Base-by-base conservation (phyloP, 2,329 filamentous ascomycete genomes). In the Daldinia sp. region DNA sequence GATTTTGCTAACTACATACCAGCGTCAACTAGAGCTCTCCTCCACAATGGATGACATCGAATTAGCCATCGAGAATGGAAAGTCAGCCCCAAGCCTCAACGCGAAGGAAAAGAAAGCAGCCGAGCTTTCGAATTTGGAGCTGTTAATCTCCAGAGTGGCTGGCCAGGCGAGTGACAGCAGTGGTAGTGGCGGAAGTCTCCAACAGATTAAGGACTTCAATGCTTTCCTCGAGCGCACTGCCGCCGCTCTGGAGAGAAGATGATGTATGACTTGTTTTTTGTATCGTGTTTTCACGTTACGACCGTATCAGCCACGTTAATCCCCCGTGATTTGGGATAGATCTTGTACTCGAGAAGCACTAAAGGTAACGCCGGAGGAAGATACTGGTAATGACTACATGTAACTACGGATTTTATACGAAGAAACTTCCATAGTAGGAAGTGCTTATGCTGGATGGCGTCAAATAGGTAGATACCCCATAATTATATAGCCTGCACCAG, bases 1-100 rank as follows among this genome's bases (percentile, higher is more conserved):
- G 54, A 48, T 44, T 57, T 20, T 42, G 46, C 66, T 67, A 61
- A 67, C 46, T 30, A 18, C 53, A 28, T 63, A 58, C 35, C 33
- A 80, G 82, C 81, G 85, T 67, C 83, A 85, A 68, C 81, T 88
- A 13, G 81, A 83, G 9, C 80, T 89, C 15, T 91, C 89, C 18
- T 82, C 84, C 3, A 78, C 85, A 6, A 87, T 90, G 83, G 85
- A 90, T 70, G 86, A 90, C 65, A 84, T 91, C 62, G 88, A 90
- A 59, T 77, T 90, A 18, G 88, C 86, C 0, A 81, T 86, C 9
- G 83, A 86, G 54, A 82, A 84, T 50, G 84, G 84, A 42, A 81
- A 82, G 4, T 83, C 83, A 26, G 86, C 85, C 1, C 80, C 84
- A 0, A 82, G 85, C 26, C 77, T 86, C 10, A 77, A 82, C 1